Conservation (phyloP, 257 asterid species). For the Solanum appendiculatum region DNA sequence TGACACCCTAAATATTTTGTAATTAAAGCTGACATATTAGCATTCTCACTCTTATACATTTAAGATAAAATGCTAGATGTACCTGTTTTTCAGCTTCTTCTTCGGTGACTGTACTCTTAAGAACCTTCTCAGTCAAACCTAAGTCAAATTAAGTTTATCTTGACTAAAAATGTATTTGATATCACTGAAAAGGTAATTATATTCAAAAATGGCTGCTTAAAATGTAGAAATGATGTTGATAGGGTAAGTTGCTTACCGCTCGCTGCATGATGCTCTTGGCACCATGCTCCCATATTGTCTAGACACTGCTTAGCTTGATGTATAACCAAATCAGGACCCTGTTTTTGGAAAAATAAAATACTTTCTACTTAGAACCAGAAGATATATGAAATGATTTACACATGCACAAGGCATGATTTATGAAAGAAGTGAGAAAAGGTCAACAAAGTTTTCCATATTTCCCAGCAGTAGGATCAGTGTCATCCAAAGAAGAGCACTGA, state of each 20-base stretch:
- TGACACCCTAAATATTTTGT: background rate
- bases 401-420: background rate
- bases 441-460: background rate
- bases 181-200: background rate
- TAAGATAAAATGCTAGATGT: background rate
- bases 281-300: slow-evolving; percentile 91
- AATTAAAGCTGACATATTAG: background rate
- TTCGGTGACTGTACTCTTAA: slow-evolving; percentile 57
- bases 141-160: background rate
- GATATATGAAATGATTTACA: background rate
- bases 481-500: background rate
- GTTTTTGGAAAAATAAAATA: background rate
- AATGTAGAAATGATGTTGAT: background rate
- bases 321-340: slow-evolving; percentile 95
- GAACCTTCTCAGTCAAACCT: slow-evolving; percentile 91
- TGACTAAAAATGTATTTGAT: background rate
- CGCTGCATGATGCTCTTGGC: slow-evolving; percentile 66
- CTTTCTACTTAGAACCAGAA: background rate
- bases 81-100: slow-evolving; percentile 92
- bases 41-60: background rate
- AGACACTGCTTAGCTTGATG: slow-evolving; percentile 73
- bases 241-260: slow-evolving; percentile 50
- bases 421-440: background rate
- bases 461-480: background rate
- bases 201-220: background rate